phyloP scores from a whole-genome alignment of 257 asterid species.

The Lycium barbarum region DNA sequence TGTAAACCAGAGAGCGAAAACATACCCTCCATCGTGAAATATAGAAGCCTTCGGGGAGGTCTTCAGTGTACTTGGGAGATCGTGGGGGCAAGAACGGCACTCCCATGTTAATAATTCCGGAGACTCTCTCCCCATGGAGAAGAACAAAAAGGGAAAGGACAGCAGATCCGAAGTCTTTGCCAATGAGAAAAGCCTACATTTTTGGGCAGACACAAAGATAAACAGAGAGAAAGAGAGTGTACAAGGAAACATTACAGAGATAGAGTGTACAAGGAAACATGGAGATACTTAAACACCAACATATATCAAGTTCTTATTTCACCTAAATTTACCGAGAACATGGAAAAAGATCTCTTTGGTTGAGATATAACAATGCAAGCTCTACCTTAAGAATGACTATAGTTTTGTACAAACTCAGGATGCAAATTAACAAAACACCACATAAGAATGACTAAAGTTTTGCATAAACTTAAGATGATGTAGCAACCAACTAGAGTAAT shows the following conservation, averaged over 20 bases:
- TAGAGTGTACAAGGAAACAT: neutral
- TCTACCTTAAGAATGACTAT: neutral
- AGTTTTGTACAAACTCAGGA: neutral
- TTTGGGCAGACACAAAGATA: neutral
- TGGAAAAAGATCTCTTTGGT: neutral
- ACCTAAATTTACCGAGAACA: neutral
- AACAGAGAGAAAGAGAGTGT: neutral
- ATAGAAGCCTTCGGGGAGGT: conserved; percentile 81
- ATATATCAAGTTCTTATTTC: neutral
- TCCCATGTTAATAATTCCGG: conserved; percentile 63
- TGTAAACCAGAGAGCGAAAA: neutral
- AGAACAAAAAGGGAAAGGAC: conserved; percentile 58
- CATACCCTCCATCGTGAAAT: conserved; percentile 70
- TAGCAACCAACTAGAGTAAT: neutral
- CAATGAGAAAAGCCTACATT: conserved; percentile 69
- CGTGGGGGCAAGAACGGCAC: conserved; percentile 65
- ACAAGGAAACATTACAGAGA: neutral
- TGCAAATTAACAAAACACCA: neutral
- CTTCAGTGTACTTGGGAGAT: conserved; percentile 29
- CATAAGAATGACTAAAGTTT: neutral
- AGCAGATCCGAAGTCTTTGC: conserved; percentile 73
- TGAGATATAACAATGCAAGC: neutral
- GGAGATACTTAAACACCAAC: neutral
- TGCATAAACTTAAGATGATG: neutral
- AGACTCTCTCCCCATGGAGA: conserved; percentile 63